Percentiles rank a stretch among this genome's conserved stretches.
Evolutionary conservation across 805 yeast species (phyloP).

Genomic region (Candida vartiovaarae): DNA sequence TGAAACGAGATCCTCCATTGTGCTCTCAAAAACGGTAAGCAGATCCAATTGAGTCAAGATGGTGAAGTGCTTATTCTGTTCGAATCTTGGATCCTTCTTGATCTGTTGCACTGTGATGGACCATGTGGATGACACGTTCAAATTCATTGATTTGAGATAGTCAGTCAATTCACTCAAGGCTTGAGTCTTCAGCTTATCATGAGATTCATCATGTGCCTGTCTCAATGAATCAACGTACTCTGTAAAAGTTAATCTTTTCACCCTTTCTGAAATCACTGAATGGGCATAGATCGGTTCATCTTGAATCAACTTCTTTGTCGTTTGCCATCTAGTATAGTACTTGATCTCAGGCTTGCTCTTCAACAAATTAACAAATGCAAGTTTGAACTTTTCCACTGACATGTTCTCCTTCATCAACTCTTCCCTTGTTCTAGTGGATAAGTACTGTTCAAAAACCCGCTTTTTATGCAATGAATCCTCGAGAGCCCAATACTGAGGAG

Average conservation of each 20-base stretch:
- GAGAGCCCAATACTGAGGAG: slow-evolving; percentile 63
- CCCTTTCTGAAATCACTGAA: slow-evolving; percentile 49
- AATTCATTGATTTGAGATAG: slow-evolving; percentile 36
- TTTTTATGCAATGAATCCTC: slow-evolving; percentile 55
- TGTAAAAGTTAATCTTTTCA: slow-evolving; percentile 47
- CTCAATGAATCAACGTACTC: slow-evolving; percentile 40
- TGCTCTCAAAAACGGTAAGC: slow-evolving; percentile 41
- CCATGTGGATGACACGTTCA: slow-evolving; percentile 15
- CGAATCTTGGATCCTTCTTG: slow-evolving; percentile 41
- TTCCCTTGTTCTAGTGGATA: slow-evolving; percentile 41
- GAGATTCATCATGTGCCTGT: slow-evolving; percentile 19
- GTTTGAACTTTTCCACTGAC: slow-evolving; percentile 47
- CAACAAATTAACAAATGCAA: slow-evolving; percentile 44
- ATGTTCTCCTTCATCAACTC: slow-evolving; percentile 47
- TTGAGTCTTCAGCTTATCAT: slow-evolving; percentile 29
- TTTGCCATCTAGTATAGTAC: slow-evolving; percentile 58
- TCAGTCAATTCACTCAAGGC: slow-evolving; percentile 48
- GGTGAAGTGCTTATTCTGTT: slow-evolving; percentile 50
- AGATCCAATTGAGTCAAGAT: slow-evolving; percentile 53
- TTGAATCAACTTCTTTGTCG: slow-evolving; percentile 42
- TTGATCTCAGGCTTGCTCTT: slow-evolving; percentile 36
- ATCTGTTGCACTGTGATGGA: slow-evolving; percentile 9
- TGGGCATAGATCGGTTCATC: slow-evolving; percentile 64
- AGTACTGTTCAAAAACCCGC: slow-evolving; percentile 56
- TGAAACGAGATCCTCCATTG: slow-evolving; percentile 23